Base-by-base conservation (phyloP, 495 filamentous ascomycete species). In the Aspergillus mulundensis region DNA sequence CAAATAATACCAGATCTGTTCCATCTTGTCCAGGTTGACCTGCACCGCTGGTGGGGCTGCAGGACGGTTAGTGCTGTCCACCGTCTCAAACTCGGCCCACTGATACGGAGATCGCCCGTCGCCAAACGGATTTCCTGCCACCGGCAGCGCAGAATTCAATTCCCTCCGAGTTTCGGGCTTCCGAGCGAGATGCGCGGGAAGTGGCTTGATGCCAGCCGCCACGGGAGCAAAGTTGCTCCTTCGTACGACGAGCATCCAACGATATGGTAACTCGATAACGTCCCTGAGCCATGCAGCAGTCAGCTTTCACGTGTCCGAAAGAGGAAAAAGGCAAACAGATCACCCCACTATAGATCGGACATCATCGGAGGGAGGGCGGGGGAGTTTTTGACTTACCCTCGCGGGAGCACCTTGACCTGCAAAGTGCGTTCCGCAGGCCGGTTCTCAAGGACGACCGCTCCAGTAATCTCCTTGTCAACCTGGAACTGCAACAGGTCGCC, bases 1-100 rank as follows among this genome's bases (percentile, higher is more conserved):
- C 59, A 98, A 79, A 69, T 97, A 98, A 71, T 89, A 84, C 93
- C 92, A 98, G 53, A 96, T 70, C 61, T 88, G 84, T 54, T 91
- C 83, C 10, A 82, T 76, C 66, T 85, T 84, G 57, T 70, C 64
- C 18, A 95, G 63, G 62, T 93, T 82, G 48, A 94, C 76, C 63
- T 80, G 77, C 55, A 72, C 71, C 72, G 87, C 77, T 67, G 70
- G 73, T 73, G 71, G 71, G 69, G 69, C 69, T 71, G 49, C 77
- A 68, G 54, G 64, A 40, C 65, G 67, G 47, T 52, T 72, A 72
- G 67, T 61, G 54, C 52, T 66, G 66, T 75, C 76, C 64, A 81
- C 72, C 52, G 79, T 77, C 64, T 89, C 80, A 66, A 95, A 95
- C 70, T 95, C 91, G 43, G 87, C 82, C 91, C 91, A 97, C 50